phyloP scores from a whole-genome alignment of 2,329 filamentous ascomycete species.

The Phyllosticta citrichinensis region DNA sequence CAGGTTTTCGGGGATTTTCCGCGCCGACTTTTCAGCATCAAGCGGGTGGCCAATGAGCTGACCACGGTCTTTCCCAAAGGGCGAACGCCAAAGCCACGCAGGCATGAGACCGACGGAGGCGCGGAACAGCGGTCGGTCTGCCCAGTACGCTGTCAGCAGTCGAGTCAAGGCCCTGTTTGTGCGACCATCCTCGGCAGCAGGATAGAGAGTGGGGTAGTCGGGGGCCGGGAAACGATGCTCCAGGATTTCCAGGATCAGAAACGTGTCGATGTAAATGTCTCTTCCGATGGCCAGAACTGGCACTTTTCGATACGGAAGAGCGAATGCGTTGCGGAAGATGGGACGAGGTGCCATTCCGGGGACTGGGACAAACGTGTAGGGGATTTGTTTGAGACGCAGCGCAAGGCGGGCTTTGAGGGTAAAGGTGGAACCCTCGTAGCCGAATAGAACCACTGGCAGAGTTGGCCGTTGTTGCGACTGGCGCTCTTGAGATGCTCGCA shows the following conservation, averaged over 20 bases:
- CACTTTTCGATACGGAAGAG: conserved; percentile 58
- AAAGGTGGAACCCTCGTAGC: conserved; percentile 18
- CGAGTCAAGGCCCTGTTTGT: conserved; percentile 26
- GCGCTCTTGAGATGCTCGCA: background rate
- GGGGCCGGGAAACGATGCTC: conserved; percentile 45
- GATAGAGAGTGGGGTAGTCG: conserved; percentile 24
- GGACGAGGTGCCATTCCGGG: conserved; percentile 48
- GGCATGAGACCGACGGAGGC: conserved; percentile 33
- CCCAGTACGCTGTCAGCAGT: conserved; percentile 34
- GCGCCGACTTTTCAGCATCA: conserved; percentile 27
- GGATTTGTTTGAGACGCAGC: conserved; percentile 27
- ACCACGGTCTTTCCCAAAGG: conserved; percentile 29
- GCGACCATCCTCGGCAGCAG: conserved; percentile 22
- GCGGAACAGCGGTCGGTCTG: conserved; percentile 30
- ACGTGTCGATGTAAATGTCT: conserved; percentile 60
- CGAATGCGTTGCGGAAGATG: conserved; percentile 45
- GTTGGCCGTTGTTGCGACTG: background rate
- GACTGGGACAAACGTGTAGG: conserved; percentile 30
- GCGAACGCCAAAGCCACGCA: conserved; percentile 27
- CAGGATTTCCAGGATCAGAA: conserved; percentile 56
- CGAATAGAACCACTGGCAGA: background rate
- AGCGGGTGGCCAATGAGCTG: conserved; percentile 31
- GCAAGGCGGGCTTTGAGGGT: conserved; percentile 29
- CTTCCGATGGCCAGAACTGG: conserved; percentile 56
- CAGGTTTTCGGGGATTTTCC: conserved; percentile 30